Evolutionary conservation across 345 rosid species (phyloP).

Genomic region (Eucalyptus regnans): DNA sequence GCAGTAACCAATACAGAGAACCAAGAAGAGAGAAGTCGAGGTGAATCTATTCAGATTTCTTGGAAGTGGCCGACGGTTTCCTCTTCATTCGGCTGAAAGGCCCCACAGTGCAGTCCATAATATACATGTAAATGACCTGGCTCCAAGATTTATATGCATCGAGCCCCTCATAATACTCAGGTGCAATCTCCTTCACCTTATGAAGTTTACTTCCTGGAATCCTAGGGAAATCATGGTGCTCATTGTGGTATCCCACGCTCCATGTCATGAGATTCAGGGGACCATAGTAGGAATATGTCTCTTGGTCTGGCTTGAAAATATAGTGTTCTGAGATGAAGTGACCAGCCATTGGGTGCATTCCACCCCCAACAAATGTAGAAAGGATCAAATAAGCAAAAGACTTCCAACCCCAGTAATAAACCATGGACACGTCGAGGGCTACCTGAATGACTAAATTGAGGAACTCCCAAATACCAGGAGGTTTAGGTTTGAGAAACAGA

Average conservation of each 20-base stretch:
- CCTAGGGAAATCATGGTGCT: slow-evolving; percentile 92
- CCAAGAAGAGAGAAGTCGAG: background rate
- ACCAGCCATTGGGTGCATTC: slow-evolving; percentile 89
- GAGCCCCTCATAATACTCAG: slow-evolving; percentile 55
- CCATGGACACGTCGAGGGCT: slow-evolving; percentile 35
- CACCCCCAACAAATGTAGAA: slow-evolving; percentile 88
- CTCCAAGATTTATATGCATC: slow-evolving; percentile 70
- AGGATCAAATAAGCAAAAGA: slow-evolving; percentile 64
- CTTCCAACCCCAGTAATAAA: slow-evolving; percentile 59
- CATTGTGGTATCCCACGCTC: slow-evolving; percentile 87
- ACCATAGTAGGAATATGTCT: slow-evolving; percentile 84
- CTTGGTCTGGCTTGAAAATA: slow-evolving; percentile 69
- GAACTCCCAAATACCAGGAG: slow-evolving; percentile 81
- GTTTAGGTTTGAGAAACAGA: slow-evolving; percentile 72
- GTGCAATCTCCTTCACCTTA: slow-evolving; percentile 80
- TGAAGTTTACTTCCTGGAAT: slow-evolving; percentile 72
- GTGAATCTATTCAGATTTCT: slow-evolving; percentile 42
- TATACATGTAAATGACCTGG: slow-evolving; percentile 80
- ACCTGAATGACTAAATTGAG: slow-evolving; percentile 44
- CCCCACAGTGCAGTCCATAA: slow-evolving; percentile 55
- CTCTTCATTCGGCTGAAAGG: slow-evolving; percentile 91
- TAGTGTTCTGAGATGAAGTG: slow-evolving; percentile 91
- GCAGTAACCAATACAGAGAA: background rate
- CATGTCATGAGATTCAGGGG: slow-evolving; percentile 71
- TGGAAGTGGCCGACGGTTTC: slow-evolving; percentile 17